Evolutionary conservation across 345 rosid species (phyloP), one percentile per base, ranked within the genome.

Genomic region (Euclidium syriacum): DNA sequence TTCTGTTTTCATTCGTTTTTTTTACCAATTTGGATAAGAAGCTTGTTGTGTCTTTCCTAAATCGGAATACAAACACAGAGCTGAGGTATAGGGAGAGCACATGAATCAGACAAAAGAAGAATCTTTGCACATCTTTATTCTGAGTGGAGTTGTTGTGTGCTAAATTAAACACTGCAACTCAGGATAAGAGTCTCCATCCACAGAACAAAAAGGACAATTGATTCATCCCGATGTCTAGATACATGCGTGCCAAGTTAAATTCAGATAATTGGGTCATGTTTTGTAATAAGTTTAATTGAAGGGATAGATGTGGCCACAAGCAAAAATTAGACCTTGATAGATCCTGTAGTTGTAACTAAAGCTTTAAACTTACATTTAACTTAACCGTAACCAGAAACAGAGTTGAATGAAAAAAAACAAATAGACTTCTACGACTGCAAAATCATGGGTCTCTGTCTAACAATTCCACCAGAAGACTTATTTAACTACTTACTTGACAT

Each of bases 371-470:
- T 59, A 59, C 53, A 38, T 22, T 49, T 30, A 67, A 29, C 46
- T 68, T 50, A 1, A 68, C 32, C 10, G 38, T 29, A 30, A 58
- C 32, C 12, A 33, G 23, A 40, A 34, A 42, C 16, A 44, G 23
- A 17, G 7, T 40, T 14, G 10, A 39, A 39, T 24, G 22, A 35
- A 17, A 42, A 44, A 7, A 7, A 7, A 18, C n/a, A n/a, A 60
- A 32, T 6, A 52, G 34, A 42, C n/a, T n/a, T 52, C 68, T 52
- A 61, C 25, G 62, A 49, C 67, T 61, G 32, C 68, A 69, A 70
- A 70, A 70, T 62, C 74, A 70, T 27, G 57, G 55, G 49, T 62
- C 17, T 62, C 17, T n/a, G n/a, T n/a, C 63, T 46, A 35, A 53
- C 49, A 46, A 11, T 49, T 43, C 50, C 57, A 47, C 44, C 57